A percentile compares a stretch with the other conserved stretches of the same genome.
Evolutionary conservation across 2,329 filamentous ascomycete species (phyloP).

Genomic region (Cercospora zeina): DNA sequence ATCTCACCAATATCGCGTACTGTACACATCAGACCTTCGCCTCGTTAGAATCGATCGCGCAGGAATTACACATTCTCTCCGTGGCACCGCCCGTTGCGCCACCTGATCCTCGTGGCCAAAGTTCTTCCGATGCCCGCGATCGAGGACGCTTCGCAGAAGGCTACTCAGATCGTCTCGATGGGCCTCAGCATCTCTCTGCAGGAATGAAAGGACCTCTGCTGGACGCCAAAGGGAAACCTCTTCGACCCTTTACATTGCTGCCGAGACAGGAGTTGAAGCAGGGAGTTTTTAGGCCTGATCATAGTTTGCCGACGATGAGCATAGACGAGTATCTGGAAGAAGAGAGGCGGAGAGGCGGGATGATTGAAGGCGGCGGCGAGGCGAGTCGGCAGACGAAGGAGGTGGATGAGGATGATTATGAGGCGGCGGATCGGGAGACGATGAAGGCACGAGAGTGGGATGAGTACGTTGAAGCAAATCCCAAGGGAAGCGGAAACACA

Average conservation of each 20-base stretch:
- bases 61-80: constrained; percentile 79
- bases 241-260: constrained; percentile 86
- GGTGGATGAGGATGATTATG: constrained; percentile 84
- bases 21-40: constrained; percentile 80
- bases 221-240: constrained; percentile 74
- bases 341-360: constrained; percentile 77
- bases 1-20: constrained; percentile 73
- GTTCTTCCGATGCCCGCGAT: constrained; percentile 50
- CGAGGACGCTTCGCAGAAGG: constrained; percentile 51
- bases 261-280: constrained; percentile 66
- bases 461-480: constrained; percentile 87
- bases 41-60: constrained; percentile 79
- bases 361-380: constrained; percentile 87
- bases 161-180: constrained; percentile 75
- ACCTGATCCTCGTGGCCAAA: constrained; percentile 39
- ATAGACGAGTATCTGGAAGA: constrained; percentile 98
- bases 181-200: constrained; percentile 55
- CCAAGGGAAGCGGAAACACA: constrained; percentile 79
- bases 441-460: constrained; percentile 96
- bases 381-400: constrained; percentile 67
- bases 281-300: constrained; percentile 84
- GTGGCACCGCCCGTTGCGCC: constrained; percentile 63
- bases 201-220: constrained; percentile 66
- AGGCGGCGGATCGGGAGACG: constrained; percentile 84
- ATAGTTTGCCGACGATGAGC: constrained; percentile 94